These are phyloP conservation scores for Chalaropsis ovoidea DNA, from an alignment of 2,329 filamentous ascomycete genomes.

Conservation along the genomic window DNA sequence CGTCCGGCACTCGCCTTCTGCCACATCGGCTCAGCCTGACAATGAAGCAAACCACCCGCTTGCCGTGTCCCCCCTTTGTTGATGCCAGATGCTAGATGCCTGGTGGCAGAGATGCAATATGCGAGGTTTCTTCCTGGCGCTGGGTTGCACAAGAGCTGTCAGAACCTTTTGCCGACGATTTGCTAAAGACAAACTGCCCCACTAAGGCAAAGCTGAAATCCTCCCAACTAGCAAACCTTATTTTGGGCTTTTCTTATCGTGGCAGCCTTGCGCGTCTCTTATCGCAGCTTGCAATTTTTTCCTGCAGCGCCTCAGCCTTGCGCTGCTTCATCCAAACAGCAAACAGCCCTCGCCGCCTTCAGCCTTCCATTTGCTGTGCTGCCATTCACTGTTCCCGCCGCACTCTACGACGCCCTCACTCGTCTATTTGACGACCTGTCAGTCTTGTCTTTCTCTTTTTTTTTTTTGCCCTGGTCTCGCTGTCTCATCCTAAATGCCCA, in stretches of 20 bases:
- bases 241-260: background rate
- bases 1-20: conserved; percentile 7
- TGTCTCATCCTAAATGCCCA: conserved; percentile 5
- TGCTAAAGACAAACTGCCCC: background rate
- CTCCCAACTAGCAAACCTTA: background rate
- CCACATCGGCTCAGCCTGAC: background rate
- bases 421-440: background rate
- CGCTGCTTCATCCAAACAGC: background rate
- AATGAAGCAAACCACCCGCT: background rate
- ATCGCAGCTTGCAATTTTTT: conserved; percentile 4
- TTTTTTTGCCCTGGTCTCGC: background rate
- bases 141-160: conserved; percentile 4
- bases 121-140: background rate
- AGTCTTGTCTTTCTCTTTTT: background rate
- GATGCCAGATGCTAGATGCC: background rate
- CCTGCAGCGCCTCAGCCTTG: background rate
- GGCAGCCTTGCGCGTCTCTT: background rate
- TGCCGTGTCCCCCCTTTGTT: background rate
- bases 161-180: background rate
- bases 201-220: conserved; percentile 9
- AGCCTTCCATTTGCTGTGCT: background rate
- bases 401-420: background rate
- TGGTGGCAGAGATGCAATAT: background rate
- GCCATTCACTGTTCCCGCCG: background rate
- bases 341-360: background rate